Conservation (phyloP, 805 yeast genomes). For the Candida loeiensis region DNA sequence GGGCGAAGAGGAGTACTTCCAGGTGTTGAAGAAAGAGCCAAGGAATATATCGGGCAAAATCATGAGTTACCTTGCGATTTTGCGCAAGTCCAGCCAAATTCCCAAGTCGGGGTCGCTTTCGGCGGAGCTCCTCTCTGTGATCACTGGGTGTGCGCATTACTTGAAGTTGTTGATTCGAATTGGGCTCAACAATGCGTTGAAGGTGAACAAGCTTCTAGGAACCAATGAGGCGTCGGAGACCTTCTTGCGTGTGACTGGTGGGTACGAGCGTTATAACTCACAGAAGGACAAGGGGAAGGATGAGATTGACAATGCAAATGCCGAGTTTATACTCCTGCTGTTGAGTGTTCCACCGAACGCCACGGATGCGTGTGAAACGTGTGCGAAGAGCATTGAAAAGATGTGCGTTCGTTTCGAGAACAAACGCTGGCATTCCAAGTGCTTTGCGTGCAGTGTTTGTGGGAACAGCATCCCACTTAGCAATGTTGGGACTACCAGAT, state of each 20-base stretch:
- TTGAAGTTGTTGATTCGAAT: constrained; percentile 78
- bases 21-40: constrained; percentile 58
- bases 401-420: constrained; percentile 62
- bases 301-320: constrained; percentile 1
- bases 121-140: constrained; percentile 70
- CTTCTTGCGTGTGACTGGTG: constrained; percentile 50
- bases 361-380: constrained; percentile 71
- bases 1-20: constrained; percentile 29
- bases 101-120: constrained; percentile 45
- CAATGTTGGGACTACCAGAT: constrained; percentile 46
- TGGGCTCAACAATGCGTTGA: constrained; percentile 76
- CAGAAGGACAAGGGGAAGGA: constrained; percentile 5
- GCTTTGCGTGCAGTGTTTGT: constrained; percentile 69
- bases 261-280: constrained; percentile 19
- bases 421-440: constrained; percentile 76
- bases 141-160: constrained; percentile 90
- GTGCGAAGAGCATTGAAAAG: constrained; percentile 79
- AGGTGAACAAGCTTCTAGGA: constrained; percentile 53
- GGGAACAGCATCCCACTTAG: constrained; percentile 24
- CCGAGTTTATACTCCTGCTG: constrained; percentile 16
- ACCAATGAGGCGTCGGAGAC: constrained; percentile 60
- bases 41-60: constrained; percentile 84
- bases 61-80: constrained; percentile 80
- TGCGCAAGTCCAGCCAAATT: constrained; percentile 55
- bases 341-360: constrained; percentile 54